Base-by-base conservation (phyloP, 257 asterid species). In the Parsonsia alboflavescens region DNA sequence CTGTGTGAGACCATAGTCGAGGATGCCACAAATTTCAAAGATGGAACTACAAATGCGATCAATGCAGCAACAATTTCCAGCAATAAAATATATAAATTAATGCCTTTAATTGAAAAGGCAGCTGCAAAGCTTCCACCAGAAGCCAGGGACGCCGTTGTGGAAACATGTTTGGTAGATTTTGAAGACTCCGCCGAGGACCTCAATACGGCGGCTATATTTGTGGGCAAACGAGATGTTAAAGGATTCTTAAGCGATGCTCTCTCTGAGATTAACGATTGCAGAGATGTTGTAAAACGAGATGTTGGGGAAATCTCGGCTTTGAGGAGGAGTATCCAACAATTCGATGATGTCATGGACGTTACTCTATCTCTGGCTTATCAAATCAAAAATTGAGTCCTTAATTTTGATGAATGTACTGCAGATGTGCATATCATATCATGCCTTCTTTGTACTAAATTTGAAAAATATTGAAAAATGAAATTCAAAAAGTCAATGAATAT, bases 1-100 rank as follows among this genome's bases (percentile, higher is more conserved):
- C 62, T 80, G 3, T 87, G 92, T 88, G 82, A 70, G 0, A 24
- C 19, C 13, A 80, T 85, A 84, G 88, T 85, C 62, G 61, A 56
- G 19, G 84, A 77, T 22, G 88, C 92, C 4, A 58, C 74, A 15
- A 80, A 28, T 74, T 17, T 41, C 67, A 74, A 70, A 10, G 86
- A 84, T 12, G 92, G 89, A 10, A 33, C 85, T 24, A 71, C 17
- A 0, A 87, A 82, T 66, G 88, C 88, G 49, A 80, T 87, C 22
- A 53, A 19, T 13, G 17, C 74, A 5, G 78, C 92, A 7, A 70
- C 72, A 26, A 53, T 5, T 4, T 45, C 74, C 42, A 87, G 88
- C 10, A 52, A 58, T 44, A 63, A 65, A 10, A 24, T 83, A 11
- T 68, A 50, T 49, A 0, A 11, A 13, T 0, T 83, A 75, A 52